Base-by-base conservation (phyloP, 2,329 filamentous ascomycete genomes). In the Periglandula ipomoeae region DNA sequence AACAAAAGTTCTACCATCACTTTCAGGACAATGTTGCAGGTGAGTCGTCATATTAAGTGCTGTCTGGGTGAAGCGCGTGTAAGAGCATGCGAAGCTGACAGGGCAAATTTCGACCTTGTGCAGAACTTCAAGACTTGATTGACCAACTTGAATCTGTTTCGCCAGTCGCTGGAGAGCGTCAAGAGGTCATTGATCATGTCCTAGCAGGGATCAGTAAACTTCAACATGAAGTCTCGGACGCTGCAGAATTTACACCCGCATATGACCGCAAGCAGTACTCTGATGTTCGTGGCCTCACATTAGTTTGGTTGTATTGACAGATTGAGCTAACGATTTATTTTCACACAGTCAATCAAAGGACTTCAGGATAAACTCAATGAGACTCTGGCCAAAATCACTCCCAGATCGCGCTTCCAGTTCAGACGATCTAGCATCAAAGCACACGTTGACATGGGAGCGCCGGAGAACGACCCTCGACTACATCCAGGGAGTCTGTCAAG, bases 191-290 rank as follows among this genome's bases (percentile, higher is more conserved):
- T 42, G 89, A 95, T 56, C 79, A 87, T 59, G 85, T 89, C 56
- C 75, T 95, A 13, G 82, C 85, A 15, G 80, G 81, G 53, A 93
- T 97, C 58, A 83, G 87, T 26, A 79, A 81, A 50, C 75, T 97
- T 15, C 89, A 89, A 1, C 85, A 85, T 54, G 84, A 93, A 58
- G 87, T 96, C 35, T 84, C 87, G 56, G 89, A 96, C 67, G 86
- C 87, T 1, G 81, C 85, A 2, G 82, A 84, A 49, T 89, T 84
- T 56, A 80, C 95, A 15, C 89, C 93, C 3, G 82, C 89, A 7
- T 94, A 96, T 62, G 93, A 97, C 60, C 88, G 93, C 64, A 81
- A 87, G 57, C 84, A 85, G 22, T 97, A 95, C 61, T 79, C 84
- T 39, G 82, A 90, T 70, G 87, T 89, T 67, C 11, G 50, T 48